Evolutionary conservation across 257 asterid genomes (phyloP).

Genomic region (Gynochthodes officinalis): DNA sequence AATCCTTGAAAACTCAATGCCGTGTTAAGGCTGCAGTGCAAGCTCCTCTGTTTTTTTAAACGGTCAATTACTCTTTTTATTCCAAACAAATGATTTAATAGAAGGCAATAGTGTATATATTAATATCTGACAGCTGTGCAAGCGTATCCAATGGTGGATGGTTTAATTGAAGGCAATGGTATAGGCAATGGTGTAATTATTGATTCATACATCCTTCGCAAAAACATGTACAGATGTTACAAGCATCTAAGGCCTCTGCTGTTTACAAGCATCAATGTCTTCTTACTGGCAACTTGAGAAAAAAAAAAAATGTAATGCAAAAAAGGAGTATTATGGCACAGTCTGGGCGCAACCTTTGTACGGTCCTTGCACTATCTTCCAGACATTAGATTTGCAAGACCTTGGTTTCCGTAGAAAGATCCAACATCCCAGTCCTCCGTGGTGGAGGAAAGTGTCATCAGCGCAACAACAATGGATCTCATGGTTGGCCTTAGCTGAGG

Average conservation of each 20-base stretch:
- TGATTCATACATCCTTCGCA: not conserved
- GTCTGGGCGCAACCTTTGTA: not conserved
- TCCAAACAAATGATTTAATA: too few species aligned
- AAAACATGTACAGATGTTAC: constrained; percentile 19
- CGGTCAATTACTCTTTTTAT: too few species aligned
- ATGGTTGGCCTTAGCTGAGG: constrained; percentile 84
- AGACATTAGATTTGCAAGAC: constrained; percentile 62
- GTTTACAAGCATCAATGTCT: not conserved
- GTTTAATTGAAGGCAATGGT: not conserved
- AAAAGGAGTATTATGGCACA: not conserved
- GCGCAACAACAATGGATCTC: constrained; percentile 84
- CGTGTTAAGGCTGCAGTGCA: too few species aligned
- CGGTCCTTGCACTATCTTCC: constrained; percentile 72
- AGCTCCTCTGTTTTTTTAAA: too few species aligned
- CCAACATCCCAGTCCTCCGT: constrained; percentile 93
- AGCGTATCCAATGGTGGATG: not conserved
- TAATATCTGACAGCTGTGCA: not conserved
- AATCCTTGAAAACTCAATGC: too few species aligned
- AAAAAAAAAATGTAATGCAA: not conserved
- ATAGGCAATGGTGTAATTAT: not conserved
- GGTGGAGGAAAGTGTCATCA: constrained; percentile 85
- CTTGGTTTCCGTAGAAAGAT: constrained; percentile 70
- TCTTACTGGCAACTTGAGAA: constrained; percentile 2
- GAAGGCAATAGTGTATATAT: too few species aligned
- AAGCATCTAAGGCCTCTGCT: constrained; percentile 3